Base-by-base conservation (phyloP, 2,329 filamentous ascomycete species). In the Aschersonia sp. region DNA sequence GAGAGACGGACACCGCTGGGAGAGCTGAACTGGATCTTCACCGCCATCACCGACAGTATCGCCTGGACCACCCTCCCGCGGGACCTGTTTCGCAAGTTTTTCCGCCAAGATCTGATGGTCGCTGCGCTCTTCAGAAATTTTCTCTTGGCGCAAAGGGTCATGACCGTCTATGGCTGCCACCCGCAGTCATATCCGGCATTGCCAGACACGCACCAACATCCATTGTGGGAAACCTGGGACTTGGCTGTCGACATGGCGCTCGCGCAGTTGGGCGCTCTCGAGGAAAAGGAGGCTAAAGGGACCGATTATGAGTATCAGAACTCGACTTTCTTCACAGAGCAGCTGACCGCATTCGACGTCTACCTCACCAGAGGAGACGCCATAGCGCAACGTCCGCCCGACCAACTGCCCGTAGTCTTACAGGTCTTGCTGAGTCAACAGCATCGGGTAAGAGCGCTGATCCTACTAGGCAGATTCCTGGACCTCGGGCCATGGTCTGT, bases 1-100 rank as follows among this genome's bases (percentile, higher is more conserved):
- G 92, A 98, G 65, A 78, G 92, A 51, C 77, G 92, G 59, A 97
- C 92, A 45, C 92, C 92, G 7, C 75, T 98, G 35, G 92, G 92
- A 52, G 92, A 98, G 67, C 72, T 98, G 11, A 98, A 98, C 60
- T 98, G 92, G 92, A 98, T 98, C 37, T 97, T 98, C 60, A 98
- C 92, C 1, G 92, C 92, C 47, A 97, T 98, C 54, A 98, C 92
- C 0, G 92, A 98, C 62, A 97, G 90, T 1, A 98, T 98, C 57
- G 92, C 92, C 0, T 98, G 92, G 92, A 97, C 94, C 33, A 94
- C 87, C 5, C 69, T 98, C 4, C 87, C 89, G 4, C 83, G 90
- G 43, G 79, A 88, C 22, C 70, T 96, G 9, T 98, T 98, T 67
- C 89, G 94, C 65, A 95, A 95, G 64, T 86, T 97, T 51, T 98